Conservation (phyloP, 345 rosid species). For the Raphanus raphanistrum region DNA sequence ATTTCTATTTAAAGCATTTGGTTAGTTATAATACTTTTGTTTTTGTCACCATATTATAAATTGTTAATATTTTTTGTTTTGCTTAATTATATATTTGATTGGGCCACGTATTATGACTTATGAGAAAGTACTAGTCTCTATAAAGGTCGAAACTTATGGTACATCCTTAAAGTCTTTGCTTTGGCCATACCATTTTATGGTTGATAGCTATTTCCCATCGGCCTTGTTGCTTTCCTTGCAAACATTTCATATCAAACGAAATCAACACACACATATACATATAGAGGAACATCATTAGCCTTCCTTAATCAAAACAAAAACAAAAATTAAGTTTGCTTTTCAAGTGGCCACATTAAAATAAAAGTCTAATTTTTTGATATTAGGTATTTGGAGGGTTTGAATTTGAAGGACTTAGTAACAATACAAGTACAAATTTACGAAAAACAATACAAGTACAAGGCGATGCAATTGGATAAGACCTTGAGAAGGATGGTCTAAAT, state of each 20-base stretch:
- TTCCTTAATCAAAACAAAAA: slow-evolving; percentile 27
- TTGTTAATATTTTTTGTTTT: slow-evolving; percentile 14
- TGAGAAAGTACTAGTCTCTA: slow-evolving; percentile 30
- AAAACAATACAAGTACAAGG: background rate
- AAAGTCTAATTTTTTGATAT: background rate
- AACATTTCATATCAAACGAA: slow-evolving; percentile 31
- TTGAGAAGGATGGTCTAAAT: background rate
- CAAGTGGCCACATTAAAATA: background rate
- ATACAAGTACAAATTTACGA: background rate
- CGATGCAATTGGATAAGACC: background rate
- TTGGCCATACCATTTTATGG: slow-evolving; percentile 38
- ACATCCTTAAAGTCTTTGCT: slow-evolving; percentile 35
- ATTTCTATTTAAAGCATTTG: background rate
- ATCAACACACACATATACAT: slow-evolving; percentile 19
- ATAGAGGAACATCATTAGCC: slow-evolving; percentile 14
- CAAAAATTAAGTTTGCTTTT: background rate
- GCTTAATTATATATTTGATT: slow-evolving; percentile 12
- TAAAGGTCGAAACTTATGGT: slow-evolving; percentile 30
- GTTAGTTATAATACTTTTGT: slow-evolving; percentile 6
- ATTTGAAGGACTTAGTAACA: background rate
- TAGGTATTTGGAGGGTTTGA: background rate
- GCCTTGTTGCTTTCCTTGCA: slow-evolving; percentile 36
- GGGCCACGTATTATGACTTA: slow-evolving; percentile 27
- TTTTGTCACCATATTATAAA: slow-evolving; percentile 1
- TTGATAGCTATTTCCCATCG: slow-evolving; percentile 32